These are phyloP conservation scores for Cercospora berteroae DNA, from an alignment of 2,329 filamentous ascomycete species.

Conservation along the genomic window DNA sequence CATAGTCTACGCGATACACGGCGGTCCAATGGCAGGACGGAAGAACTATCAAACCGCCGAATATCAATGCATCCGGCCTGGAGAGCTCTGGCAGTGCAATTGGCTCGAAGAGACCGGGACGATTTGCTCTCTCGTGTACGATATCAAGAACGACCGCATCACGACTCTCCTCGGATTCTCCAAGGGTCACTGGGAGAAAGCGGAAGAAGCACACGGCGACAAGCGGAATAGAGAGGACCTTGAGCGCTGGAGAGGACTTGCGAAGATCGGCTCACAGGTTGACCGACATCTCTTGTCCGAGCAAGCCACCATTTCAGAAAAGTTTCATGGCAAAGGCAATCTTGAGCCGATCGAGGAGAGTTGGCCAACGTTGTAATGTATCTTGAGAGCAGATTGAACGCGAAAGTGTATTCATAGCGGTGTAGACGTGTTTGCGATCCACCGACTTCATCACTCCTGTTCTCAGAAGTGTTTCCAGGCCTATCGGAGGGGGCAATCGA, in stretches of 20 bases:
- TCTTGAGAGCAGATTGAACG: neutral
- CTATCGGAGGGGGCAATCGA: neutral
- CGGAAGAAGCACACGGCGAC: constrained; percentile 54
- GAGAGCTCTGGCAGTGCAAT: constrained; percentile 60
- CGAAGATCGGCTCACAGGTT: constrained; percentile 50
- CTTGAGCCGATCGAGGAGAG: constrained; percentile 48
- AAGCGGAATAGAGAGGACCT: constrained; percentile 55
- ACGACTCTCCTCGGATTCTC: constrained; percentile 56
- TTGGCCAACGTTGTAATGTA: constrained; percentile 40
- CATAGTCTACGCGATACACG: constrained; percentile 59
- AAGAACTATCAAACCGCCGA: constrained; percentile 55
- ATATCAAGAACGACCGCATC: constrained; percentile 51
- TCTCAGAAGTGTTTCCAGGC: neutral
- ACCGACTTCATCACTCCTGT: neutral
- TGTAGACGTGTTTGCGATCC: neutral
- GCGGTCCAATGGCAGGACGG: constrained; percentile 58
- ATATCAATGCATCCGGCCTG: constrained; percentile 58
- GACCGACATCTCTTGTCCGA: constrained; percentile 55
- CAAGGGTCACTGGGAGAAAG: constrained; percentile 54
- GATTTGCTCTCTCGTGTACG: constrained; percentile 56
- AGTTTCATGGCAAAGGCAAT: constrained; percentile 51
- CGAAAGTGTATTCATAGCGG: neutral
- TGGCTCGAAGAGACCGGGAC: constrained; percentile 63
- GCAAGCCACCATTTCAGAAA: constrained; percentile 53
- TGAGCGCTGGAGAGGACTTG: constrained; percentile 52